These are phyloP conservation scores for Chaetomium cochliodes DNA, from an alignment of 495 filamentous ascomycete species.

Conservation along the genomic window DNA sequence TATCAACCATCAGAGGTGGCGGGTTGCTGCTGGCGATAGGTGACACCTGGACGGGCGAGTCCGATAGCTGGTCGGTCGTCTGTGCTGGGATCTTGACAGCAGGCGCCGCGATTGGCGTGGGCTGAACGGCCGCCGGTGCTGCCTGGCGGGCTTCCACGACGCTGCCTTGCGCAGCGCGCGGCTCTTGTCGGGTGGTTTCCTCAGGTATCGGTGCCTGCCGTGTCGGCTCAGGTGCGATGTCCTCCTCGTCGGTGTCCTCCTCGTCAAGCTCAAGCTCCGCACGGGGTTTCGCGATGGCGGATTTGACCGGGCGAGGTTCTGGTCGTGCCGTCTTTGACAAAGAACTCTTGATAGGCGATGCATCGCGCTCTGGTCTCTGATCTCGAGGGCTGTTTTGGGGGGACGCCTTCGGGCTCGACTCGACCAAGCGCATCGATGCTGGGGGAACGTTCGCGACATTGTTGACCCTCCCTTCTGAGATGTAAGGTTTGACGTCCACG, in stretches of 20 bases:
- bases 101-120: conserved; percentile 25
- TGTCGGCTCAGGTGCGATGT: conserved; percentile 30
- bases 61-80: conserved; percentile 58
- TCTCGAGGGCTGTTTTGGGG: conserved; percentile 41
- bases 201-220: conserved; percentile 22
- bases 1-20: conserved; percentile 63
- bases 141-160: conserved; percentile 35
- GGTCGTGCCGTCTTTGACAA: conserved; percentile 33
- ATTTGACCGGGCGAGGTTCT: conserved; percentile 51
- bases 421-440: conserved; percentile 61
- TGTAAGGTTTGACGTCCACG: conserved; percentile 34
- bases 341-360: conserved; percentile 30
- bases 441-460: conserved; percentile 47
- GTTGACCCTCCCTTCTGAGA: conserved; percentile 44
- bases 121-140: conserved; percentile 17
- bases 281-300: conserved; percentile 50
- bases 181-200: background rate
- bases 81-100: conserved; percentile 20
- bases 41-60: conserved; percentile 76
- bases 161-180: conserved; percentile 27
- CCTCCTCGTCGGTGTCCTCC: conserved; percentile 41
- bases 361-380: conserved; percentile 28
- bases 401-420: conserved; percentile 50
- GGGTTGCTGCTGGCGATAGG: conserved; percentile 51
- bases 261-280: conserved; percentile 54